A percentile compares a stretch with the other conserved stretches of the same genome.
Conservation (phyloP, 306 rosid genomes). For the Oemleria cerasiformis region DNA sequence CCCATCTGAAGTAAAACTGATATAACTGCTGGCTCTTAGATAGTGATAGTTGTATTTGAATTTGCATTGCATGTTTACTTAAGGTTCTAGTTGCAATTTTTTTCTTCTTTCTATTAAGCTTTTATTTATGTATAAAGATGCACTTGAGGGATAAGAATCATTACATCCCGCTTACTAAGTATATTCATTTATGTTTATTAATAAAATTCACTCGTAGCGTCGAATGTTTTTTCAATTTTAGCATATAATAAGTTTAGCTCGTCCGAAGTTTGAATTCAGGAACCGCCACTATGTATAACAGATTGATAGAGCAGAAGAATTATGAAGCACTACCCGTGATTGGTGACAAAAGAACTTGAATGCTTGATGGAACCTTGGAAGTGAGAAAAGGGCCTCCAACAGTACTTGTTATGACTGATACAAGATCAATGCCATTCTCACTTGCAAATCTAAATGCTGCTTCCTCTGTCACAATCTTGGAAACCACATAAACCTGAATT, state of each 20-base stretch:
- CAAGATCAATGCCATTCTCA: slow-evolving; percentile 63
- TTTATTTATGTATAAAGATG: too few species aligned
- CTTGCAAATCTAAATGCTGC: slow-evolving; percentile 67
- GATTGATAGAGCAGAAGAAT: background rate
- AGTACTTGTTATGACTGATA: slow-evolving; percentile 62
- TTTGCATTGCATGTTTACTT: too few species aligned
- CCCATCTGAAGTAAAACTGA: too few species aligned
- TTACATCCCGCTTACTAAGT: background rate
- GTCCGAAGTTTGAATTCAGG: too few species aligned
- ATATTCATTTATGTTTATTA: background rate
- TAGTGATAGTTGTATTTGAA: too few species aligned
- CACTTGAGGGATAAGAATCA: too few species aligned
- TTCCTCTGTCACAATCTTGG: slow-evolving; percentile 66
- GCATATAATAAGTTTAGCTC: too few species aligned
- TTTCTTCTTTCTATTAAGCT: too few species aligned
- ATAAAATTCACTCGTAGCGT: background rate
- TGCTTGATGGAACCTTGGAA: slow-evolving; percentile 56
- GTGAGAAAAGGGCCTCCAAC: slow-evolving; percentile 81
- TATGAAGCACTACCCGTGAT: slow-evolving; percentile 45
- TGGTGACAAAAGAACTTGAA: slow-evolving; percentile 64
- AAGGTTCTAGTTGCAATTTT: too few species aligned
- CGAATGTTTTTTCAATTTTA: too few species aligned
- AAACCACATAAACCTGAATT: slow-evolving; percentile 59
- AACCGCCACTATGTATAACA: too few species aligned
- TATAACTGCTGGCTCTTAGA: too few species aligned